Base-by-base conservation (phyloP, 1,139 yeast genomes). In the Magnusiomyces suaveolens region DNA sequence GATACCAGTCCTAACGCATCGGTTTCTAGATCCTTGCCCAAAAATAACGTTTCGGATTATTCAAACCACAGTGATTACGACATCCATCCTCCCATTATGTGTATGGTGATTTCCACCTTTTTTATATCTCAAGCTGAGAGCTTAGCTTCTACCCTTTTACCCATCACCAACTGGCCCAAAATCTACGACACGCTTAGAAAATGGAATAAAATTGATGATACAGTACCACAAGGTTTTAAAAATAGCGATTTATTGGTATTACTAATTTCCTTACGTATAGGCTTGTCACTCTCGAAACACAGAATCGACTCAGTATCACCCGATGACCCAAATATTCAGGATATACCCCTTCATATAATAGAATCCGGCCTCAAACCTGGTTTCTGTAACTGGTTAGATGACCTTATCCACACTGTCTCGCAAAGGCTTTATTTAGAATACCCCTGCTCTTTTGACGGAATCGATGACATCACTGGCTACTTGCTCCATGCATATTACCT, bases 381-480 rank as follows among this genome's bases (percentile, higher is more conserved):
- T 21, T 18, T 4, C 20, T 2, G 16, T 3, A 21, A 18, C 4
- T 20, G 44, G 44, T 25, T 41, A 6, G 6, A 41, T 10, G 10
- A 20, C 16, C 44, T 41, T 18, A 41, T 41, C 20, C 18, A 21
- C 18, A 20, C 2, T 3, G 23, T 18, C 20, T 18, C 44, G 16
- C 23, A 41, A 21, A 41, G 6, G 23, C 44, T 41, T 21, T 41
- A 41, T 41, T 41, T 21, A 8, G 25, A 18, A 41, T 41, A 41
- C 25, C 44, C 44, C n/a, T 4, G 18, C 20, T 20, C 44, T 10
- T 41, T 41, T 41, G 25, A 21, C 20, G 44, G 25, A 20, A 21
- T 41, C n/a, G 38, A 33, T 23, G 50, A 47, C 26, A 33, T 36
- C n/a, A 47, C 50, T 12, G 43, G 29, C 10, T 47, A 33, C 21